These are phyloP conservation scores for Rhodocollybia butyracea DNA, from an alignment of 768 basidiomycete species.

Conservation along the genomic window DNA sequence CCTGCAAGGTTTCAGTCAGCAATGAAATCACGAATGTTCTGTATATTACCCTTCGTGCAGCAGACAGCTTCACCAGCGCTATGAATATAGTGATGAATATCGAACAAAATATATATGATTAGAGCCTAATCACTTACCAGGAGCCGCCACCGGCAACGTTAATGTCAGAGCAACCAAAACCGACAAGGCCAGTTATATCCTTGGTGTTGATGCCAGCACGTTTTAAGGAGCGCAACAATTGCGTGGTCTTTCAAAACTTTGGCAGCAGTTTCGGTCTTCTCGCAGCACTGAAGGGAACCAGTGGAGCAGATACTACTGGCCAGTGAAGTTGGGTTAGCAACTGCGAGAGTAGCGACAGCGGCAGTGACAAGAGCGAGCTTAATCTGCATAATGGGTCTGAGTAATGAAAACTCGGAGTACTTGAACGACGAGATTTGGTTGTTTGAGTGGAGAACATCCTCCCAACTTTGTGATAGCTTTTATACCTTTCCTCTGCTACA, in stretches of 20 bases:
- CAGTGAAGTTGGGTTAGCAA: conserved; percentile 12
- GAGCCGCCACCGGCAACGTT: neutral
- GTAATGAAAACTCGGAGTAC: neutral
- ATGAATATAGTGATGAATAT: neutral
- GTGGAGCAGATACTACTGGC: conserved; percentile 15
- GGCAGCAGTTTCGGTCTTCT: conserved; percentile 4
- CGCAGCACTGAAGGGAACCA: conserved; percentile 18
- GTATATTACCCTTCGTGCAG: neutral
- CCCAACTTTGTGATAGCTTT: no score
- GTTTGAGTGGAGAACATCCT: neutral
- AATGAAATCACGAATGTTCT: no score
- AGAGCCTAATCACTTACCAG: neutral
- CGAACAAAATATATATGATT: neutral
- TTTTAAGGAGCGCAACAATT: neutral
- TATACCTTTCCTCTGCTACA: no score
- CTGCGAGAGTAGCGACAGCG: conserved; percentile 17
- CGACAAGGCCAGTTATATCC: conserved; percentile 5
- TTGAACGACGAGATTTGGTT: neutral
- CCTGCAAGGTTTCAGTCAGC: no score
- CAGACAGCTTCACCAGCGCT: conserved; percentile 2
- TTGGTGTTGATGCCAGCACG: neutral
- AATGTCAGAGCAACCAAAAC: conserved; percentile 2
- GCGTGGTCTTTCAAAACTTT: no score
- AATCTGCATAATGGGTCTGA: conserved; percentile 9
- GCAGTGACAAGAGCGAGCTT: conserved; percentile 8